A percentile compares a stretch with the other conserved stretches of the same genome.
Evolutionary conservation across 352 stramenopile species (phyloP).

Genomic region (Phytophthora pinifolia): DNA sequence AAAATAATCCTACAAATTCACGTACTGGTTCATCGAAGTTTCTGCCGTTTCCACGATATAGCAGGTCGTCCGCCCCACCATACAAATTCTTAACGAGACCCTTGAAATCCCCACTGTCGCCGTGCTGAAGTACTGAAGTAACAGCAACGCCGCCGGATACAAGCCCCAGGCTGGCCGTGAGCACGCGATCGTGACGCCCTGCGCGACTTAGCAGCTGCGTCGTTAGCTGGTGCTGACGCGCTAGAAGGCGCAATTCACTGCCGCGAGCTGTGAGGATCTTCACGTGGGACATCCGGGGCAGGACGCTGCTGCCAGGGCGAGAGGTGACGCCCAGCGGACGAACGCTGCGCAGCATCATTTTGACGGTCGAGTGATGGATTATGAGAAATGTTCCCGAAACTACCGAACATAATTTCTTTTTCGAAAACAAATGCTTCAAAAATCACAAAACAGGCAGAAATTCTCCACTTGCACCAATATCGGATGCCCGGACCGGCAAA

Average conservation of each 20-base stretch:
- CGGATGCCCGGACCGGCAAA: too few relatives aligned
- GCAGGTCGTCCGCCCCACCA: conserved; percentile 29
- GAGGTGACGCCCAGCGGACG: neutral
- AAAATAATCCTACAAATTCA: too few relatives aligned
- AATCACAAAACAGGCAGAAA: too few relatives aligned
- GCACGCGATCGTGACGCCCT: conserved; percentile 37
- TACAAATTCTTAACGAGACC: conserved; percentile 29
- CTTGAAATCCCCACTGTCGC: conserved; percentile 4
- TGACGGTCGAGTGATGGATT: too few relatives aligned
- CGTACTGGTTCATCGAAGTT: conserved; percentile 28
- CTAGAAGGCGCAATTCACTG: conserved; percentile 12
- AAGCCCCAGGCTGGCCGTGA: conserved; percentile 54
- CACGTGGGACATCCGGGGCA: conserved; percentile 14
- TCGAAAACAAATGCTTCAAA: too few relatives aligned
- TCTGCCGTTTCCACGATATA: conserved; percentile 24
- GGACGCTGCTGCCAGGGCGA: neutral
- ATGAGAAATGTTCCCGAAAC: too few relatives aligned
- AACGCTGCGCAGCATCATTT: conserved; percentile 16
- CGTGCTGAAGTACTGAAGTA: conserved; percentile 29
- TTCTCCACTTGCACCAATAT: too few relatives aligned
- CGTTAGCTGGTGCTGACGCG: conserved; percentile 23
- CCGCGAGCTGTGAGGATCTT: conserved; percentile 13
- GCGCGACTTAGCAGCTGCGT: conserved; percentile 15
- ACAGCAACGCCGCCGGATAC: conserved; percentile 47
- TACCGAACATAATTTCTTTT: too few relatives aligned